phyloP scores from a whole-genome alignment of 257 asterid genomes.

The Linaria vulgaris region DNA sequence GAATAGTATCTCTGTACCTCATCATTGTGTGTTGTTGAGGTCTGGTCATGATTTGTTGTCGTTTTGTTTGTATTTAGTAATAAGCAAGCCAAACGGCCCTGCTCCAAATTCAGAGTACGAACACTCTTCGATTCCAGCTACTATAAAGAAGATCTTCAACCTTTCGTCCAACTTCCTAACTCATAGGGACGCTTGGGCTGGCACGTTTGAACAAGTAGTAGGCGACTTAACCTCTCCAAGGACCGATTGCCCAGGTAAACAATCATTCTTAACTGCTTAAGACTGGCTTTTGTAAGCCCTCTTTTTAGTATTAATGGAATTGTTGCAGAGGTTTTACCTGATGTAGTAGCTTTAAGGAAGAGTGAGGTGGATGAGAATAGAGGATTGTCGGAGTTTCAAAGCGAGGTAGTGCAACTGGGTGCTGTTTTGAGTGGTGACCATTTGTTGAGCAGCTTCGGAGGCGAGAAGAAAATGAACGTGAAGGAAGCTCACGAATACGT shows the following conservation, averaged over 20 bases:
- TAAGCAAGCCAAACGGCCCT: constrained; percentile 67
- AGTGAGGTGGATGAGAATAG: constrained; percentile 42
- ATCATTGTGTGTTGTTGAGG: not conserved
- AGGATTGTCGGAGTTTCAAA: constrained; percentile 65
- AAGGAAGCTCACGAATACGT: constrained; percentile 63
- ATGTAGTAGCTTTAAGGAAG: constrained; percentile 52
- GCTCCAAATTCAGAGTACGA: constrained; percentile 63
- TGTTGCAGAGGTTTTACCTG: constrained; percentile 66
- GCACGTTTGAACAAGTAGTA: constrained; percentile 75
- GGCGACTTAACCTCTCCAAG: constrained; percentile 60
- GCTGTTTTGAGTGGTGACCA: constrained; percentile 74
- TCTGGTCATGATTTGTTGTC: constrained; percentile 1
- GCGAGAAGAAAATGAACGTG: constrained; percentile 62
- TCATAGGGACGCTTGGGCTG: constrained; percentile 91
- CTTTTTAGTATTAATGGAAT: too few relatives aligned
- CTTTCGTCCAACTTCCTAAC: constrained; percentile 69
- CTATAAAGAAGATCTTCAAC: constrained; percentile 72
- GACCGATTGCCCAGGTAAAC: constrained; percentile 76
- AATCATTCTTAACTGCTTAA: too few relatives aligned
- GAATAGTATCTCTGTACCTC: not conserved
- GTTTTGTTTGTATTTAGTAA: constrained; percentile 56
- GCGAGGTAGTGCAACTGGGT: constrained; percentile 71
- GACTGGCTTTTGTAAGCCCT: too few relatives aligned
- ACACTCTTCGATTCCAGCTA: constrained; percentile 80
- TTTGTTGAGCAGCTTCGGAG: constrained; percentile 55